A percentile compares a stretch with the other conserved stretches of the same genome.
Conservation (phyloP, 257 asterid genomes). For the Lantana camara region DNA sequence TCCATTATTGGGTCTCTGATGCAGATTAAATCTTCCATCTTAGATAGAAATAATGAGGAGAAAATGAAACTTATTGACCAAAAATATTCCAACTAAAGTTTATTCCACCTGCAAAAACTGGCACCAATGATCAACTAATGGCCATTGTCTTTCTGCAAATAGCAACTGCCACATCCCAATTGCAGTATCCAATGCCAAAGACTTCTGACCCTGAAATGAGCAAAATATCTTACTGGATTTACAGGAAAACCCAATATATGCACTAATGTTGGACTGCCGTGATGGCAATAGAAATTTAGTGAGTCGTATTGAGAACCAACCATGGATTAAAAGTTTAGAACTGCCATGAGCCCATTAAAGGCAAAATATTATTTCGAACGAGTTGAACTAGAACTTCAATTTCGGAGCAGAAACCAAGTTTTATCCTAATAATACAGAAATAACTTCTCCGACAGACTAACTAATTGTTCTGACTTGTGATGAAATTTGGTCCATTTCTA, state of each 20-base stretch:
- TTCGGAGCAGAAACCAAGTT: constrained; percentile 8
- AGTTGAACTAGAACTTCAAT: not conserved
- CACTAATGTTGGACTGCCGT: not conserved
- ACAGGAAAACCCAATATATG: constrained; percentile 8
- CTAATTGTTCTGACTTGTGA: constrained; percentile 1
- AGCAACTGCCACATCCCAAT: constrained; percentile 99
- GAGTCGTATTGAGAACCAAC: not conserved
- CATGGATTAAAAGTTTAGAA: no score
- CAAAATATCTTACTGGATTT: constrained; percentile 6
- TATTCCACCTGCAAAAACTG: constrained; percentile 87
- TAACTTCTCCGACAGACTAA: constrained; percentile 8
- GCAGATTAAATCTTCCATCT: not conserved
- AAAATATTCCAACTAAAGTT: constrained; percentile 2
- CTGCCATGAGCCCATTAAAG: not conserved
- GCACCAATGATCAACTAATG: constrained; percentile 96
- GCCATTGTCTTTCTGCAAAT: constrained; percentile 94
- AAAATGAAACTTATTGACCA: not conserved
- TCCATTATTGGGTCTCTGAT: not conserved
- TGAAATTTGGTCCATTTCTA: constrained; percentile 21
- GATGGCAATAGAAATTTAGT: not conserved
- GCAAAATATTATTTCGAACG: not conserved
- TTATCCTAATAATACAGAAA: not conserved
- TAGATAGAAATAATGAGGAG: not conserved
- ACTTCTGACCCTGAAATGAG: constrained; percentile 89
- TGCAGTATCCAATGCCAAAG: constrained; percentile 96